Conservation (phyloP, 768 basidiomycete genomes). For the Punctularia strigosozonata region DNA sequence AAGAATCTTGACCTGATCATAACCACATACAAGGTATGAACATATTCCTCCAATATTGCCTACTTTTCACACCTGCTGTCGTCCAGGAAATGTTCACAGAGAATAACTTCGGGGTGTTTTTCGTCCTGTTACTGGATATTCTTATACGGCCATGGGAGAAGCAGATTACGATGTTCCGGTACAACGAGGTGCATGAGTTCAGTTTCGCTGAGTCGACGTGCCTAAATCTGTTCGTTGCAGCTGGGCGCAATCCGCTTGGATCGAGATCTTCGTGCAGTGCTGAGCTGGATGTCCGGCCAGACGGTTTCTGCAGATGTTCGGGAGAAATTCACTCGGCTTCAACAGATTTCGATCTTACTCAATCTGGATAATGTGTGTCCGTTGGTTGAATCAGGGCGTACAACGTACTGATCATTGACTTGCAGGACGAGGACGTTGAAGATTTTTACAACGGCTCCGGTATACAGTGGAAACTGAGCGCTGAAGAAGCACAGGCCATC, state of each 20-base stretch:
- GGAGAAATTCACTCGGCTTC: conserved; percentile 84
- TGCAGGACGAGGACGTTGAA: conserved; percentile 85
- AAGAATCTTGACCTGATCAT: conserved; percentile 79
- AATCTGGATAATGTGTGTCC: conserved; percentile 70
- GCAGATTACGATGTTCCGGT: conserved; percentile 64
- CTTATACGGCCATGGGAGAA: conserved; percentile 96
- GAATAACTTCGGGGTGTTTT: conserved; percentile 77
- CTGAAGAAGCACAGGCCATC: conserved; percentile 65
- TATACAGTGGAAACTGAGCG: conserved; percentile 75
- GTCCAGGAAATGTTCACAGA: conserved; percentile 78
- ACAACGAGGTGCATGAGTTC: conserved; percentile 62
- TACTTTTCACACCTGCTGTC: background rate
- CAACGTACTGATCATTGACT: conserved; percentile 3
- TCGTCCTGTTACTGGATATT: conserved; percentile 74
- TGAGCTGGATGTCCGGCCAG: conserved; percentile 75
- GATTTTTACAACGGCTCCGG: conserved; percentile 93
- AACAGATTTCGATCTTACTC: conserved; percentile 86
- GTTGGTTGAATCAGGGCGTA: conserved; percentile 1
- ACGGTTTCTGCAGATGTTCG: conserved; percentile 82
- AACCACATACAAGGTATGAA: conserved; percentile 74
- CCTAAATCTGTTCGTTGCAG: conserved; percentile 26
- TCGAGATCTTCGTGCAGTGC: conserved; percentile 77
- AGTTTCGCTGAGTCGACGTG: conserved; percentile 1
- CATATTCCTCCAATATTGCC: background rate
- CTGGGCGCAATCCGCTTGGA: conserved; percentile 95